Conservation (phyloP, 495 filamentous ascomycete genomes). For the Aspergillus bertholletiae region DNA sequence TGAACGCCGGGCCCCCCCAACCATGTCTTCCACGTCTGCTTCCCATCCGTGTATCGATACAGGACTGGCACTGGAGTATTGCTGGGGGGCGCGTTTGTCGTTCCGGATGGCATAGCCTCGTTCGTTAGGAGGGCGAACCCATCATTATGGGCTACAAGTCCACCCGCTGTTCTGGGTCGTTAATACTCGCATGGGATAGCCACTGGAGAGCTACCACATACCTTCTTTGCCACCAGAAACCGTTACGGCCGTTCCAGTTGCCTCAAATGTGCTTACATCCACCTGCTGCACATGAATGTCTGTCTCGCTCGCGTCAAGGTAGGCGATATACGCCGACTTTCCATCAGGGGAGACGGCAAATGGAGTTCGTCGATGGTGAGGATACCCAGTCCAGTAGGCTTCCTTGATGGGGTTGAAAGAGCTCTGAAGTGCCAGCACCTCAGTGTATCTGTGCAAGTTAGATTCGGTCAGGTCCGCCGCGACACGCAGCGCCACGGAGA, state of each 20-base stretch:
- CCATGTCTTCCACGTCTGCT: conserved; percentile 47
- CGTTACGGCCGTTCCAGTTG: conserved; percentile 41
- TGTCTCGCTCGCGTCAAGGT: conserved; percentile 44
- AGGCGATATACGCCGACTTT: conserved; percentile 50
- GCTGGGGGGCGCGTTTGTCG: conserved; percentile 40
- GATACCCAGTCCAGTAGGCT: conserved; percentile 51
- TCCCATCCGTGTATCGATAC: conserved; percentile 44
- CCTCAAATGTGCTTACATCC: conserved; percentile 39
- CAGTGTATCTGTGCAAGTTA: conserved; percentile 36
- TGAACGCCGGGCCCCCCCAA: conserved; percentile 50
- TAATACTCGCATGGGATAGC: background rate
- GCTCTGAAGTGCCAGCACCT: conserved; percentile 37
- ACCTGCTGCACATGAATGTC: conserved; percentile 49
- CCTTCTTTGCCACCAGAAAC: conserved; percentile 44
- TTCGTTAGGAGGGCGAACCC: conserved; percentile 54
- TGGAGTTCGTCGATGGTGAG: conserved; percentile 51
- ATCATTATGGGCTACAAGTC: conserved; percentile 52
- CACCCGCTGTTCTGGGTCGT: conserved; percentile 32
- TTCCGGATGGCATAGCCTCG: conserved; percentile 43
- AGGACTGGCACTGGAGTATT: conserved; percentile 44
- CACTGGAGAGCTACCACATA: conserved; percentile 4
- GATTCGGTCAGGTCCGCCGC: conserved; percentile 21
- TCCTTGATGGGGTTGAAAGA: conserved; percentile 47
- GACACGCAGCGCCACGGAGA: conserved; percentile 28
- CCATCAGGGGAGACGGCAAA: conserved; percentile 50